Base-by-base conservation (phyloP, 768 basidiomycete genomes). In the Gyrodon lividus region DNA sequence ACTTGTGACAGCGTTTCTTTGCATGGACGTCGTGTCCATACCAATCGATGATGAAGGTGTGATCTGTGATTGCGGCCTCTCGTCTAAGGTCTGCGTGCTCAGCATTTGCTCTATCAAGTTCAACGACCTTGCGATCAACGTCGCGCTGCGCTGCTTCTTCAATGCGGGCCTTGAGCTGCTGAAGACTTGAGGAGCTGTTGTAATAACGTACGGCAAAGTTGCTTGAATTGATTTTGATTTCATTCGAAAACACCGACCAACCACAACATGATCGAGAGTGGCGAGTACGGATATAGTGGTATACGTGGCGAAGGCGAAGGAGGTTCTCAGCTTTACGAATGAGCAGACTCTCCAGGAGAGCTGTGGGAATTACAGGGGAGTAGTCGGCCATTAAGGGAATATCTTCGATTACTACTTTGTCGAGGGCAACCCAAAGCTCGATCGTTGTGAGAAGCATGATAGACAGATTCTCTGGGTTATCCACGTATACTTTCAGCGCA, bases 341-440 rank as follows among this genome's bases (percentile, higher is more conserved):
- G 3, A 74, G 47, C 2, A 75, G 47, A 6, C 46, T 34, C 33
- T 69, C 59, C 17, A 69, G 54, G 26, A 72, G 52, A 13, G 9
- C 13, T 2, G 22, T 23, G 0, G 71, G 61, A 5, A 73, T 48
- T 52, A 72, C 73, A 0, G 74, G 74, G 6, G 66, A 64, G 37
- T 68, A 73, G 1, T 71, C 56, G 0, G 33, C 46, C 2, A 73
- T 50, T 6, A 73, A 50, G 3, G 71, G 64, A 16, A 54, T 63
- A 16, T 54, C 46, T 9, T 22, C 33, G 23, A 63, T 42, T 0
- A 52, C 53, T 7, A 67, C 26, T 8, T 54, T 65, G 48, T 73
- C 74, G 5, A 75, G 51, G 0, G 66, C 74, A 12, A 70, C 50
- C 74, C 72, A 73, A 24, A 73, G 66, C 28, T 78, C 73, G 8